Evolutionary conservation across 2,329 filamentous ascomycete species (phyloP).

Genomic region (Pseudomassariella vexata): DNA sequence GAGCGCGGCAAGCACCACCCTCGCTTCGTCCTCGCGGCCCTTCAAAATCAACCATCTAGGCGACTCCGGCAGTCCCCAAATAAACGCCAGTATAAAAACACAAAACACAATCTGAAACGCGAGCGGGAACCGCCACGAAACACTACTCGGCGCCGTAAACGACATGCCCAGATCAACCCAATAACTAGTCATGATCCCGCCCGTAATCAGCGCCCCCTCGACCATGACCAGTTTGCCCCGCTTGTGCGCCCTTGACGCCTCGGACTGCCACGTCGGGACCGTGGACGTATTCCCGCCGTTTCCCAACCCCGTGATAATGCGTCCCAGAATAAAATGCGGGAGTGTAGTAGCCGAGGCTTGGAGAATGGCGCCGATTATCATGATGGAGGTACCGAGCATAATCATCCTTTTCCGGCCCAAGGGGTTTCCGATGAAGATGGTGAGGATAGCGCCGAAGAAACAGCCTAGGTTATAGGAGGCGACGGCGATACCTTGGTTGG

Average conservation of each 20-base stretch:
- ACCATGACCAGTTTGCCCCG: slow-evolving; percentile 57
- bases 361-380: slow-evolving; percentile 48
- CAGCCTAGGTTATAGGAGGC: slow-evolving; percentile 57
- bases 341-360: slow-evolving; percentile 35
- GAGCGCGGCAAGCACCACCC: slow-evolving; percentile 35
- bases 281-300: slow-evolving; percentile 37
- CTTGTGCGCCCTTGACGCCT: slow-evolving; percentile 51
- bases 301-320: slow-evolving; percentile 38
- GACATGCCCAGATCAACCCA: slow-evolving; percentile 56
- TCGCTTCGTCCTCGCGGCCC: slow-evolving; percentile 36
- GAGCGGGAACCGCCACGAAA: slow-evolving; percentile 57
- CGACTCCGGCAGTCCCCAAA: slow-evolving; percentile 48
- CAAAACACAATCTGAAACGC: slow-evolving; percentile 54
- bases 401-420: slow-evolving; percentile 53
- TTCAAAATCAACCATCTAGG: slow-evolving; percentile 40
- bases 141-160: slow-evolving; percentile 41
- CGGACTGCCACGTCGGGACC: slow-evolving; percentile 56
- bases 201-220: slow-evolving; percentile 52
- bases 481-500: slow-evolving; percentile 47
- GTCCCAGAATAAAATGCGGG: slow-evolving; percentile 51
- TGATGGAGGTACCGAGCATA: slow-evolving; percentile 49
- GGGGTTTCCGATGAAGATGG: slow-evolving; percentile 45
- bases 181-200: slow-evolving; percentile 52
- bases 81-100: slow-evolving; percentile 47
- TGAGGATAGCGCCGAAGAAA: slow-evolving; percentile 42